Percentiles rank a stretch among this genome's conserved stretches.
Evolutionary conservation across 768 basidiomycete genomes (phyloP).

Genomic region (Glaciozyma antarctica): DNA sequence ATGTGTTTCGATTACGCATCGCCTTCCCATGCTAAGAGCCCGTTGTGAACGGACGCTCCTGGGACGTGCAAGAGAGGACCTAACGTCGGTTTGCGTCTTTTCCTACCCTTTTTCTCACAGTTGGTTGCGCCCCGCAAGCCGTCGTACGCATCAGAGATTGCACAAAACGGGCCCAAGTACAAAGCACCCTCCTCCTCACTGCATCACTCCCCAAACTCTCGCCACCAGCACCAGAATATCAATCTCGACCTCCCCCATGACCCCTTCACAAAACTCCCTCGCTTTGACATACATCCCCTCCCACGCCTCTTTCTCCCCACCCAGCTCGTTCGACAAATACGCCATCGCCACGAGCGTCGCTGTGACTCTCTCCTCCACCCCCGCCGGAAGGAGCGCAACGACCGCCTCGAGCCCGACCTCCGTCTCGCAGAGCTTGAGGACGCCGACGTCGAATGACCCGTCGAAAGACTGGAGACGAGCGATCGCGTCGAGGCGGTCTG

Average conservation of each 20-base stretch:
- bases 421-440: background rate
- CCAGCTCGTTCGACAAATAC: slow-evolving; percentile 44
- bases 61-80: too few species aligned
- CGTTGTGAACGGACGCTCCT: too few species aligned
- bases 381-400: background rate
- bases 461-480: slow-evolving; percentile 44
- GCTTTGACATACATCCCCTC: slow-evolving; percentile 27
- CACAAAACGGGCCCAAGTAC: too few species aligned
- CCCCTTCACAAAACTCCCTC: background rate
- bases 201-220: too few species aligned
- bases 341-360: slow-evolving; percentile 47
- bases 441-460: slow-evolving; percentile 45
- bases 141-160: too few species aligned
- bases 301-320: slow-evolving; percentile 43
- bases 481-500: slow-evolving; percentile 38
- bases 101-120: too few species aligned
- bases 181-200: too few species aligned
- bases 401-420: background rate
- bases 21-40: too few species aligned
- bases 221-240: slow-evolving; percentile 36
- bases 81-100: too few species aligned
- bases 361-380: slow-evolving; percentile 39
- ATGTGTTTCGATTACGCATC: too few species aligned
- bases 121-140: too few species aligned
- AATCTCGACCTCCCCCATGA: background rate